Base-by-base conservation (phyloP, 2,329 filamentous ascomycete species). In the Thyridium curvatum region DNA sequence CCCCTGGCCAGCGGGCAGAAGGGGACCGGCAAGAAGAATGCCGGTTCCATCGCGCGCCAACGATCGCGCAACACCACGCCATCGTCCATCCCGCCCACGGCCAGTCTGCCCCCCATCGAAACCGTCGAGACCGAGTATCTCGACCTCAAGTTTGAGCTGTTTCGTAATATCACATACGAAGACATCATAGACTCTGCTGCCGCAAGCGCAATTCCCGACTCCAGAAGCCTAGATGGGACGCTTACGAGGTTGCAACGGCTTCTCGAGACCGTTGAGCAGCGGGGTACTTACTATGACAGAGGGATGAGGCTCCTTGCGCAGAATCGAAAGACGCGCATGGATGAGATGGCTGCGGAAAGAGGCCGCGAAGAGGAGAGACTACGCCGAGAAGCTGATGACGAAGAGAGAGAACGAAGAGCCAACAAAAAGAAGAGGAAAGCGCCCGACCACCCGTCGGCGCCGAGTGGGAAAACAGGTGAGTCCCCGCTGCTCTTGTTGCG, bases 401-500 rank as follows among this genome's bases (percentile, higher is more conserved):
- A 68, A 44, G 60, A 61, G 43, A 51, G 57, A 35, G 68, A 70
- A 38, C 60, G 64, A 16, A 77, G 77, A 52, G 64, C 69, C 17
- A 89, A 90, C 59, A 73, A 84, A 47, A 89, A 86, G 71, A 89
- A 86, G 67, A 81, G 85, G 57, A 89, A 88, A 63, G 85, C 83
- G 17, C 68, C 76, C 8, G 79, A 82, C 41, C 69, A 60, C 39
- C 64, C 75, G 26, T 68, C 68, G 42, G 71, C 77, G 8, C 77
- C 74, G 43, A 79, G 85, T 45, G 59, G 41, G 32, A 59, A 49
- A 39, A 52, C 46, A 41, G 58, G 60, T 62, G 40, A 51, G 59
- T 55, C 13, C 18, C 18, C 18, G 32, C 37, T 28, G 9, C 41
- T 39, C 21, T 39, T 28, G 28, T 14, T 18, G n/a, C n/a, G n/a